These are phyloP conservation scores for Torrubiella hemipterigena DNA, from an alignment of 2,329 filamentous ascomycete genomes.

Conservation along the genomic window DNA sequence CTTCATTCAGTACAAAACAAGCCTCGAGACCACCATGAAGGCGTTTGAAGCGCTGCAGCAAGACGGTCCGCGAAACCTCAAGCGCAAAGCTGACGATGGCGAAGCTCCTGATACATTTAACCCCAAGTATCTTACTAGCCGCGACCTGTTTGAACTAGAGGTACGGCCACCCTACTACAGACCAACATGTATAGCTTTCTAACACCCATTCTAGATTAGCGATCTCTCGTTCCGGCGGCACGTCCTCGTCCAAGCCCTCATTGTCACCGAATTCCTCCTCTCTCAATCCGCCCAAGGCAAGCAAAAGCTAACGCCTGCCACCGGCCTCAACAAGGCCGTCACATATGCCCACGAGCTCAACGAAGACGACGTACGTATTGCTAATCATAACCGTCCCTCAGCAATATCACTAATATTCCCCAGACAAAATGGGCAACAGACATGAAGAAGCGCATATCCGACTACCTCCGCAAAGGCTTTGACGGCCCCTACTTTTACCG, in stretches of 20 bases:
- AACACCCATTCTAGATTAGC: constrained; percentile 54
- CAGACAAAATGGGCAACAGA: constrained; percentile 73
- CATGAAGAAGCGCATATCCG: constrained; percentile 68
- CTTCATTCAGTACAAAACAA: constrained; percentile 71
- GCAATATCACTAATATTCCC: constrained; percentile 6
- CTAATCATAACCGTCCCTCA: background rate
- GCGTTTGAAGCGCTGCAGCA: constrained; percentile 36
- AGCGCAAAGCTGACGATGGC: constrained; percentile 54
- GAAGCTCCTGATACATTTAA: constrained; percentile 54
- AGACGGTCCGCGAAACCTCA: constrained; percentile 38
- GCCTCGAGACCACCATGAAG: constrained; percentile 54
- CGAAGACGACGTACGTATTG: constrained; percentile 65
- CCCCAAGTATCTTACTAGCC: constrained; percentile 95
- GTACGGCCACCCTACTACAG: too few relatives aligned
- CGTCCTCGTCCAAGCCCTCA: constrained; percentile 88
- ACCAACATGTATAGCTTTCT: too few relatives aligned
- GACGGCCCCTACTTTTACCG: constrained; percentile 91
- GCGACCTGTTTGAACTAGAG: constrained; percentile 91
- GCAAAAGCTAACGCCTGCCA: constrained; percentile 58
- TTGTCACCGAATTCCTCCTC: constrained; percentile 90
- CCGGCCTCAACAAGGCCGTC: constrained; percentile 70
- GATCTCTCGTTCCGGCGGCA: constrained; percentile 91
- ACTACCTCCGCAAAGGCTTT: constrained; percentile 66
- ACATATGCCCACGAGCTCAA: constrained; percentile 67
- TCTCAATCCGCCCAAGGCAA: constrained; percentile 76